phyloP scores from a whole-genome alignment of 305 asterid species.

The Solanum hybrid region DNA sequence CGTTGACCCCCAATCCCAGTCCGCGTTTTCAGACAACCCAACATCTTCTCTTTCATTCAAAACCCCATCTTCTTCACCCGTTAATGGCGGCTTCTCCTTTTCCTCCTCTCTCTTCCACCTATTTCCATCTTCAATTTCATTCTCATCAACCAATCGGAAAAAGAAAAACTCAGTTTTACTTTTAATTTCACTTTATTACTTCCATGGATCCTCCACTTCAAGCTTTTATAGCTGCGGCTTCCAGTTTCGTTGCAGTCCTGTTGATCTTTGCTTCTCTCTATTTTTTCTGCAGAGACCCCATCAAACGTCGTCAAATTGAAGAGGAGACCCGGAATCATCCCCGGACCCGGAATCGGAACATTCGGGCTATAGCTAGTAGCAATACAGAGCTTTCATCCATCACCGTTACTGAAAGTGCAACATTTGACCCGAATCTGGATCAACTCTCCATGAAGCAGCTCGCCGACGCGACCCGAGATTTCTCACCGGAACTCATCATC shows the following conservation, averaged over 20 bases:
- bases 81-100: slow-evolving; percentile 11
- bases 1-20: neutral
- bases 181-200: neutral
- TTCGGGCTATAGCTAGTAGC: neutral
- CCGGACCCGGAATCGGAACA: slow-evolving; percentile 18
- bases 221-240: slow-evolving; percentile 40
- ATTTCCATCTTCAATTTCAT: neutral
- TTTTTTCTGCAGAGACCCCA: slow-evolving; percentile 25
- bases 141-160: neutral
- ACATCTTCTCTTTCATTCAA: neutral
- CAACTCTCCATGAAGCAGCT: slow-evolving; percentile 68
- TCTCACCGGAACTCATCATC: slow-evolving; percentile 61
- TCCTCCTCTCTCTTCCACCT: neutral
- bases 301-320: slow-evolving; percentile 16
- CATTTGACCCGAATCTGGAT: slow-evolving; percentile 47
- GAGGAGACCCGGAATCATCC: slow-evolving; percentile 13
- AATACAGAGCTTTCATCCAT: slow-evolving; percentile 17
- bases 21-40: neutral
- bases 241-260: slow-evolving; percentile 35
- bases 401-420: slow-evolving; percentile 47
- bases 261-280: slow-evolving; percentile 30
- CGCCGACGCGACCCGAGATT: slow-evolving; percentile 49
- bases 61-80: neutral
- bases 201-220: slow-evolving; percentile 32
- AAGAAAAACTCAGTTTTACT: neutral